Base-by-base conservation (phyloP, 345 rosid genomes). In the Viola odorata region DNA sequence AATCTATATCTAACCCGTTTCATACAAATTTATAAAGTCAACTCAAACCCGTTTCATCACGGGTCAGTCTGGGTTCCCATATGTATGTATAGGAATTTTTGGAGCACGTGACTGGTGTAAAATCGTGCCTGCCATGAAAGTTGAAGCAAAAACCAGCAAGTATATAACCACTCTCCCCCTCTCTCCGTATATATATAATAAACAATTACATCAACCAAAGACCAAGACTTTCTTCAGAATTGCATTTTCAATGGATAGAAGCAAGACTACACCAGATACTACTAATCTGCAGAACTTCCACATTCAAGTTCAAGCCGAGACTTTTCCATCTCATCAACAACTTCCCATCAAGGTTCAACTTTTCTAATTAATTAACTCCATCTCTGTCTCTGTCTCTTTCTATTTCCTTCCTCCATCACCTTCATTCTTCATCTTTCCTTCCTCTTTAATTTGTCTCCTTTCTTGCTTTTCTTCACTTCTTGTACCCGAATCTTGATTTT, bases 261-360 rank as follows among this genome's bases (percentile, higher is more conserved):
- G 42, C 47, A 41, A 14, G 10, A 66, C 58, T 44, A 32, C 42
- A 54, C n/a, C 52, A 38, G 11, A 37, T 63, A 52, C 60, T 54
- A 23, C 40, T 55, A 61, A 61, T 67, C 52, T 11, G 50, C 75
- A 73, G 63, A 70, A 45, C 61, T 60, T 57, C 58, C 73, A 49
- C 40, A 36, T 71, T 63, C 73, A 75, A 58, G 69, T 55, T 66
- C 84, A 66, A 71, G 61, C 62, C 64, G 66, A 57, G 60, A 62
- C 59, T 66, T 48, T 61, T 67, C 55, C 73, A 37, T 23, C 32
- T 23, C 32, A 2, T 57, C 78, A 36, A 62, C 78, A 53, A 67
- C n/a, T 70, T 3, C 66, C 75, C 67, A 62, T 61, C 73, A 72
- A 76, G 85, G 82, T 78, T 68, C 61, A 17, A 3, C 17, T 15